Base-by-base conservation (phyloP, 208 protist genomes). In the Borovskyia barvae region DNA sequence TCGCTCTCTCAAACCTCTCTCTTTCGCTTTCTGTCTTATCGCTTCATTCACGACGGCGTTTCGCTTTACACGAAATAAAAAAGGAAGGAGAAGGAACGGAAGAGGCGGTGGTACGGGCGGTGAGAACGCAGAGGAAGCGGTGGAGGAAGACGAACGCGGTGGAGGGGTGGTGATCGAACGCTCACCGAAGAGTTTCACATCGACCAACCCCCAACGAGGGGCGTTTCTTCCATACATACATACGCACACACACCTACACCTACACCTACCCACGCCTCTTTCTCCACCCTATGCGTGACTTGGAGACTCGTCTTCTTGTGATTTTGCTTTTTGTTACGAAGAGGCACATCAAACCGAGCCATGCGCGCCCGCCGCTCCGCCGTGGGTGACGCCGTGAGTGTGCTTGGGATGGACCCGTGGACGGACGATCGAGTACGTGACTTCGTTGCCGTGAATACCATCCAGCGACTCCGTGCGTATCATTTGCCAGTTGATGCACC, bases 381-480 rank as follows among this genome's bases (percentile, higher is more conserved):
- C 9, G 52, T 47, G 28, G 37, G 49, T 2, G 66, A 72, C n/a
- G 36, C 49, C 14, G 58, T 74, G 20, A 54, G 43, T 12, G 46
- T 63, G 6, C 68, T 61, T 2, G 71, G 75, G 28, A 90, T 93
- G 82, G 86, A 93, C 62, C 80, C 82, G 7, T 93, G 86, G 83
- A 88, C 85, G 33, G 86, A 93, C 45, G 86, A 93, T 48, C 65
- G 86, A 15, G 79, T 77, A 37, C 74, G 86, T 29, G 86, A 93
- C 58, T 93, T 90, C 45, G 71, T 93, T n/a, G 77, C 80, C 12
- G 65, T 93, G 33, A 93, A 93, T 75, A 87, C 79, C 11, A 90
- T 93, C 46, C 82, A 88, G 52, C 76, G 86, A 2, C 75, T 93
- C 9, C 86, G 82, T 26, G 75, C 77, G 15, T 93, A 90, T 43